A percentile compares a stretch with the other conserved stretches of the same genome.
These are phyloP conservation scores for Aspergillus wentii DNA, from an alignment of 495 filamentous ascomycete species.

Conservation along the genomic window DNA sequence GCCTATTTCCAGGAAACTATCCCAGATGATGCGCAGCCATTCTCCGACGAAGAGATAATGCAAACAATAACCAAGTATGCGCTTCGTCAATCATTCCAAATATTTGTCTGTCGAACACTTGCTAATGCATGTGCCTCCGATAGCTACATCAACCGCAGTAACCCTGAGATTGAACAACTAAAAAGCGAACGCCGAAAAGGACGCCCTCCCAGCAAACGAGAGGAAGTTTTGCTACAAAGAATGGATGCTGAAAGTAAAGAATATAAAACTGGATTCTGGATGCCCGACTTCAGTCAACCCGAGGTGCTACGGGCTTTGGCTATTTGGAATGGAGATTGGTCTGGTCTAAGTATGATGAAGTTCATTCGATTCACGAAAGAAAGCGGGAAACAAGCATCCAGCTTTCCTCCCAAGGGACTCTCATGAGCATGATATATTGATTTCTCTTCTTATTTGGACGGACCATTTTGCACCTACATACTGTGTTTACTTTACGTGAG, in stretches of 20 bases:
- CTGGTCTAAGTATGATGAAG: constrained; percentile 51
- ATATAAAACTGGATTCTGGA: constrained; percentile 76
- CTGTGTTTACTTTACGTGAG: too few species aligned
- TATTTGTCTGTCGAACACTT: too few species aligned
- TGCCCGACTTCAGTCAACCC: constrained; percentile 55
- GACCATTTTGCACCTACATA: too few species aligned
- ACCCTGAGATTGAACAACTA: constrained; percentile 67
- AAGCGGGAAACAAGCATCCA: constrained; percentile 52
- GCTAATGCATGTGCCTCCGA: neutral
- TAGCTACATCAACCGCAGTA: constrained; percentile 74
- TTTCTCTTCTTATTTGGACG: constrained; percentile 6
- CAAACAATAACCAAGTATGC: constrained; percentile 58
- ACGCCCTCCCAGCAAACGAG: constrained; percentile 69
- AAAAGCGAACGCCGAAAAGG: constrained; percentile 76
- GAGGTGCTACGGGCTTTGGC: constrained; percentile 49
- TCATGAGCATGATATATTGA: constrained; percentile 28
- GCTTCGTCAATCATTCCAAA: constrained; percentile 1
- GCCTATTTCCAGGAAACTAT: constrained; percentile 65
- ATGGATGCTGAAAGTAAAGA: constrained; percentile 71
- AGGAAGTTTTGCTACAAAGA: constrained; percentile 70
- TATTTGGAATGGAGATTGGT: constrained; percentile 61
- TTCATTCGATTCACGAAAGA: constrained; percentile 57
- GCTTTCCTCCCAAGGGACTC: constrained; percentile 65
- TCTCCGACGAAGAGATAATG: constrained; percentile 56
- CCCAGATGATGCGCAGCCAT: constrained; percentile 45